Evolutionary conservation across 169 alveolate genomes (phyloP).

Genomic region (Pseudocohnilembus persalinus): DNA sequence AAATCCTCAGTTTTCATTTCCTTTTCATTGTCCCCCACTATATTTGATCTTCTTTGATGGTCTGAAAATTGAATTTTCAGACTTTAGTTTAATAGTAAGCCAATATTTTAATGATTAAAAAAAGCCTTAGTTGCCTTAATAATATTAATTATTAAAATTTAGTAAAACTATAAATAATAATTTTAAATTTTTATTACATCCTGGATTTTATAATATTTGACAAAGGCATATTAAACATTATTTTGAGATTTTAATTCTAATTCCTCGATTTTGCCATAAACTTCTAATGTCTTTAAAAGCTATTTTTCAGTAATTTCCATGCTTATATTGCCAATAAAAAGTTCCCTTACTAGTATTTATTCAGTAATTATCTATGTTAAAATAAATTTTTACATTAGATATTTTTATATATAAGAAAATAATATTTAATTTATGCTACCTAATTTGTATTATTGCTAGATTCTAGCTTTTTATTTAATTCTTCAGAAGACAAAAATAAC

Average conservation of each 20-base stretch:
- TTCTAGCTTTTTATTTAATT: not conserved
- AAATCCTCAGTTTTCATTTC: not conserved
- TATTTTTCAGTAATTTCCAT: too few relatives aligned
- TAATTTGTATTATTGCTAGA: not conserved
- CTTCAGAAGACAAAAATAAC: not conserved
- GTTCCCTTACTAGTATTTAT: not conserved
- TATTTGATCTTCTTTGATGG: not conserved
- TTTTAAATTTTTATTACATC: not conserved
- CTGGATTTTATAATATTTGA: too few relatives aligned
- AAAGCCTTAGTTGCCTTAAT: not conserved
- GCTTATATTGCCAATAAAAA: not conserved
- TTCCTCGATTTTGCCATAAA: not conserved
- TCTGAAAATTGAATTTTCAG: not conserved
- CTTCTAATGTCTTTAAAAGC: not conserved
- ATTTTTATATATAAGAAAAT: too few relatives aligned
- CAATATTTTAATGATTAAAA: not conserved
- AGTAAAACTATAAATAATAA: not conserved
- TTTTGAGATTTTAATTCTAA: not conserved
- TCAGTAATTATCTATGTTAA: not conserved
- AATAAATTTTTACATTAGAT: too few relatives aligned
- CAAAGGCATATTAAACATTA: not conserved
- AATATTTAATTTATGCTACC: not conserved
- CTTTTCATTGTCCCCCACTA: not conserved
- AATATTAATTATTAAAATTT: too few relatives aligned
- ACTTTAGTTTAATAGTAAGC: not conserved